phyloP scores from a whole-genome alignment of 345 rosid species.

The Rhizophora mangle region DNA sequence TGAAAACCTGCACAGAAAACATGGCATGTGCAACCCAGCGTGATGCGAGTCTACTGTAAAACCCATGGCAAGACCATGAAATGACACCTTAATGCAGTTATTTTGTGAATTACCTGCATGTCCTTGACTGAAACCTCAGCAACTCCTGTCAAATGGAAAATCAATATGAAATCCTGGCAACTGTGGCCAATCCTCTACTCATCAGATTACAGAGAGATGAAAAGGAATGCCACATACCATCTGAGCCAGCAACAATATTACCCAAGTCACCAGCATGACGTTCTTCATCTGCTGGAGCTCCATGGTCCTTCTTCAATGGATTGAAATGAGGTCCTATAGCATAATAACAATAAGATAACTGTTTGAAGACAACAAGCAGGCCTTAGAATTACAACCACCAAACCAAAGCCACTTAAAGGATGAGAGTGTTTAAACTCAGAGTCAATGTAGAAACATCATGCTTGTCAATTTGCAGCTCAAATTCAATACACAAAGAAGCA shows the following conservation, averaged over 20 bases:
- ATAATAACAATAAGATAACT: background rate
- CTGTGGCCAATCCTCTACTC: background rate
- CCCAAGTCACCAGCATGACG: slow-evolving; percentile 99
- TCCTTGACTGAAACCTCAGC: slow-evolving; percentile 75
- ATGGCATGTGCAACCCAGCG: background rate
- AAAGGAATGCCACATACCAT: slow-evolving; percentile 45
- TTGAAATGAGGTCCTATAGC: slow-evolving; percentile 85
- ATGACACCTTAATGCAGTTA: background rate
- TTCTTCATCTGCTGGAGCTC: slow-evolving; percentile 62
- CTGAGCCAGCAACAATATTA: slow-evolving; percentile 67
- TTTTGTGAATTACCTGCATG: slow-evolving; percentile 40
- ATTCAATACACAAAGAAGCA: background rate
- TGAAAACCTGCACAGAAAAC: background rate
- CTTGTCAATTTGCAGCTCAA: background rate
- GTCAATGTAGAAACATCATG: background rate
- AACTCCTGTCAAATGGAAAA: slow-evolving; percentile 55
- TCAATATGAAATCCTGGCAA: slow-evolving; percentile 7
- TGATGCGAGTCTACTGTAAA: background rate
- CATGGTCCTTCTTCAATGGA: slow-evolving; percentile 78
- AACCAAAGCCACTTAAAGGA: background rate
- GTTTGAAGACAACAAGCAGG: background rate
- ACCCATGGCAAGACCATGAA: background rate
- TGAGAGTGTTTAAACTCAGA: background rate
- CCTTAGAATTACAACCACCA: background rate
- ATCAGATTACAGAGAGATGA: background rate